phyloP scores from a whole-genome alignment of 1,139 yeast species.

The Lodderomyces orthopsilosis region DNA sequence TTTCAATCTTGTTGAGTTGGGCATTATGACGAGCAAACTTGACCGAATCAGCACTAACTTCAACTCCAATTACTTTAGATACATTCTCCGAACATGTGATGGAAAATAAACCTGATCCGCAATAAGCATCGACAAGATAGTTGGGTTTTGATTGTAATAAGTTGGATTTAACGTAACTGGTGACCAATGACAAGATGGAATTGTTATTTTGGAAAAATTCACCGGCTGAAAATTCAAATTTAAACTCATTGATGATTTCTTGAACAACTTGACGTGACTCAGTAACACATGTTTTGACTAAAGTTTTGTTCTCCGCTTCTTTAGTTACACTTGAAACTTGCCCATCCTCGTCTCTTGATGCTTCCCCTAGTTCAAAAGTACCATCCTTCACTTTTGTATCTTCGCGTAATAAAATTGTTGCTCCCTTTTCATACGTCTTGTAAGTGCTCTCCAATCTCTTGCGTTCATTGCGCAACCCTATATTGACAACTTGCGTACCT shows the following conservation, averaged over 20 bases:
- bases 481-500: constrained; percentile 76
- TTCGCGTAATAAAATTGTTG: constrained; percentile 82
- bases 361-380: constrained; percentile 25
- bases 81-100: constrained; percentile 81
- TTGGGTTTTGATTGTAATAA: constrained; percentile 50
- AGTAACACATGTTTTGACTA: constrained; percentile 56
- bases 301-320: constrained; percentile 19
- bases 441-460: constrained; percentile 47
- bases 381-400: constrained; percentile 43
- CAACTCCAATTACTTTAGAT: constrained; percentile 86
- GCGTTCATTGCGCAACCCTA: constrained; percentile 75
- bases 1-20: constrained; percentile 63
- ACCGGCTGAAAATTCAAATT: constrained; percentile 87
- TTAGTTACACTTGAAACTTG: constrained; percentile 28
- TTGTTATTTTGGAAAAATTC: constrained; percentile 96
- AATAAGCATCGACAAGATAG: constrained; percentile 91
- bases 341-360: constrained; percentile 41
- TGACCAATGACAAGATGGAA: constrained; percentile 80
- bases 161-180: constrained; percentile 74
- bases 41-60: constrained; percentile 88
- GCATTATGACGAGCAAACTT: constrained; percentile 85
- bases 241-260: constrained; percentile 70
- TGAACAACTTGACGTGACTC: constrained; percentile 75
- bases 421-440: constrained; percentile 70
- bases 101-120: constrained; percentile 94